Conservation (phyloP, 2,329 filamentous ascomycete genomes). For the Hymenoscyphus salicellus region DNA sequence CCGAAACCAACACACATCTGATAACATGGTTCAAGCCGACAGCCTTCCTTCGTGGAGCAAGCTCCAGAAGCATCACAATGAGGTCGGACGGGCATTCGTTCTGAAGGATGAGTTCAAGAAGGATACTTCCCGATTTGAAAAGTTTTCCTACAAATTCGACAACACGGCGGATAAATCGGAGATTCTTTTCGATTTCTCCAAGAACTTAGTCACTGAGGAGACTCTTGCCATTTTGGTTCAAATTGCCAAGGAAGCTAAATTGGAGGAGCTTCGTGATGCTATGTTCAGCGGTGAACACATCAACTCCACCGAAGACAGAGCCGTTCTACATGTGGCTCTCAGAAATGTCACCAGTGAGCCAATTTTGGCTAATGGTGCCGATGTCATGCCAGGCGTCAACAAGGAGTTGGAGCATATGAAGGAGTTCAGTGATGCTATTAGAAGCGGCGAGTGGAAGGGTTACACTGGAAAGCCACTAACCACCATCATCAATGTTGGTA, state of each 20-base stretch:
- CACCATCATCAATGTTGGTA: constrained; percentile 95
- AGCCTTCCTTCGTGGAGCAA: constrained; percentile 77
- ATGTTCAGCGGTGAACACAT: constrained; percentile 99
- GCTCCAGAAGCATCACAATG: constrained; percentile 86
- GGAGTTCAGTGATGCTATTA: constrained; percentile 92
- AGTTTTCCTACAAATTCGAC: constrained; percentile 81
- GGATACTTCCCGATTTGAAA: constrained; percentile 83
- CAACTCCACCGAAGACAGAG: constrained; percentile 97
- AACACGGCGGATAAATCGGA: constrained; percentile 76
- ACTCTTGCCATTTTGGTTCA: constrained; percentile 82
- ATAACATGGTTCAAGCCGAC: constrained; percentile 62
- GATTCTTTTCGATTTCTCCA: constrained; percentile 97
- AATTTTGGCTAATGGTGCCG: constrained; percentile 82
- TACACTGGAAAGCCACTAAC: constrained; percentile 96
- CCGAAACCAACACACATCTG: not conserved
- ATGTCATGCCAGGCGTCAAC: constrained; percentile 92
- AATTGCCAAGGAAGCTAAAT: constrained; percentile 83
- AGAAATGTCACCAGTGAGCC: constrained; percentile 83
- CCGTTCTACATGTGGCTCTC: constrained; percentile 92
- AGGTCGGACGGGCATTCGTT: constrained; percentile 82
- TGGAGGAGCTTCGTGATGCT: constrained; percentile 91
- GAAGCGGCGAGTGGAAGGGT: constrained; percentile 94
- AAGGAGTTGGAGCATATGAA: constrained; percentile 94
- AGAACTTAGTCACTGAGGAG: constrained; percentile 96
- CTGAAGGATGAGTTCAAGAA: constrained; percentile 90